Percentiles rank a stretch among this genome's conserved stretches.
Conservation (phyloP, 495 filamentous ascomycete species). For the Annulohypoxylon stygium region DNA sequence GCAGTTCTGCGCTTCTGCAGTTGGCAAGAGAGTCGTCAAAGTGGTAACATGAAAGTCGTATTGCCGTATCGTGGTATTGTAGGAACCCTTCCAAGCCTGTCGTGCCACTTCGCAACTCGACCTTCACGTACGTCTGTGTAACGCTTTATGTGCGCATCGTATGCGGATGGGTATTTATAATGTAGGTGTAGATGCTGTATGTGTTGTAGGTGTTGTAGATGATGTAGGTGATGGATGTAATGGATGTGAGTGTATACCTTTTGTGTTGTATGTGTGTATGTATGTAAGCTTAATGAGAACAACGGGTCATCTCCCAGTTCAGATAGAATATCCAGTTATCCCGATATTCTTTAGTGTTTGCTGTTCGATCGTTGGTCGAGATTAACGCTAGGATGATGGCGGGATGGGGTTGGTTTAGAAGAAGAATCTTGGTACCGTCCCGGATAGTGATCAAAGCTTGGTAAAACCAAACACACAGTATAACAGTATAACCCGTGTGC, state of each 20-base stretch:
- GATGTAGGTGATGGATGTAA: conserved; percentile 1
- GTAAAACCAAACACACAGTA: conserved; percentile 30
- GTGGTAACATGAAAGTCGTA: conserved; percentile 16
- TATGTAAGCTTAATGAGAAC: conserved; percentile 35
- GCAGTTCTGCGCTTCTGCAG: too few relatives aligned
- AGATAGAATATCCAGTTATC: not conserved
- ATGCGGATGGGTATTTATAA: conserved; percentile 16
- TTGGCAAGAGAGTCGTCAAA: too few relatives aligned
- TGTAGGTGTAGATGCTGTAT: not conserved
- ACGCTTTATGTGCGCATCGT: conserved; percentile 23
- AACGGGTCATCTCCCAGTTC: not conserved
- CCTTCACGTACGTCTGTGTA: conserved; percentile 8
- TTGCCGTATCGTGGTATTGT: conserved; percentile 16
- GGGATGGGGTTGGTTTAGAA: conserved; percentile 4
- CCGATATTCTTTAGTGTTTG: conserved; percentile 5
- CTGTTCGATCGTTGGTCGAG: conserved; percentile 20
- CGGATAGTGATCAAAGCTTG: conserved; percentile 21
- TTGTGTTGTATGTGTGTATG: not conserved
- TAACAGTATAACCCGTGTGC: not conserved
- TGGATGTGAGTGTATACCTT: not conserved
- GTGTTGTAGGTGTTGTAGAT: not conserved
- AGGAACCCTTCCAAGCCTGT: conserved; percentile 21
- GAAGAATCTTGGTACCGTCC: not conserved
- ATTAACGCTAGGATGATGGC: conserved; percentile 22
- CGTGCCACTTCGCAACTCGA: conserved; percentile 26